A percentile compares a stretch with the other conserved stretches of the same genome.
These are phyloP conservation scores for Fusarium buxicola DNA, from an alignment of 2,329 filamentous ascomycete genomes.

Conservation along the genomic window DNA sequence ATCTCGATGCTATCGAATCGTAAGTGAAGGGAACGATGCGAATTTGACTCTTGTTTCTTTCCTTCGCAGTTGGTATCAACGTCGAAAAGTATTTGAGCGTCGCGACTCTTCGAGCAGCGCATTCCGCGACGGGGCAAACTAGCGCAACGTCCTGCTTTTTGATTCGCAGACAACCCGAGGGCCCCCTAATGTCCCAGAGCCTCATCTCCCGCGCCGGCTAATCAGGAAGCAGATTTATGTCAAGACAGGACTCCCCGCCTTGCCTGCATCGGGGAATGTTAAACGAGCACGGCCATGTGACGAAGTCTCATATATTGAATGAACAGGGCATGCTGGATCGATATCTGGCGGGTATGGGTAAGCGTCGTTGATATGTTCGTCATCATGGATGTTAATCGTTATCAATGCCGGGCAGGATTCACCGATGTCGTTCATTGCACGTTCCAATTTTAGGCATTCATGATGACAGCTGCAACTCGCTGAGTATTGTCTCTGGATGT, in stretches of 20 bases:
- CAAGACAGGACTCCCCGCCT: slow-evolving; percentile 31
- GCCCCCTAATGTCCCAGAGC: slow-evolving; percentile 27
- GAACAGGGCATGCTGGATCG: not conserved
- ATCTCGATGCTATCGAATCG: not conserved
- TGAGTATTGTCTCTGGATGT: not conserved
- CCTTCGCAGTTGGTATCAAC: not conserved
- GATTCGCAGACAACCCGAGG: slow-evolving; percentile 25
- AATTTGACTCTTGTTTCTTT: not conserved
- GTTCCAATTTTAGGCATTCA: slow-evolving; percentile 26
- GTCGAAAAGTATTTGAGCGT: not conserved
- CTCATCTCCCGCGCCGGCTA: slow-evolving; percentile 40
- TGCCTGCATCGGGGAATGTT: slow-evolving; percentile 44
- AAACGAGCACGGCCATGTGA: slow-evolving; percentile 45
- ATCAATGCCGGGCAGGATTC: not conserved
- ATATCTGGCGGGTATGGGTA: not conserved
- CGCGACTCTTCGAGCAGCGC: not conserved
- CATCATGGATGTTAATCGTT: not conserved
- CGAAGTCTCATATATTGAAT: slow-evolving; percentile 21
- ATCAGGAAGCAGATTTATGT: slow-evolving; percentile 37
- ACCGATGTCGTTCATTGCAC: slow-evolving; percentile 8
- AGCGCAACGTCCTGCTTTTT: slow-evolving; percentile 5
- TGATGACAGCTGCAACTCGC: slow-evolving; percentile 14
- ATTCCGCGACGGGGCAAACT: slow-evolving; percentile 33
- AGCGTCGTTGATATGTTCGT: not conserved
- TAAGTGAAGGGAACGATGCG: not conserved